A percentile compares a stretch with the other conserved stretches of the same genome.
Evolutionary conservation across 768 basidiomycete genomes (phyloP).

Genomic region (Steccherinum ochraceum): DNA sequence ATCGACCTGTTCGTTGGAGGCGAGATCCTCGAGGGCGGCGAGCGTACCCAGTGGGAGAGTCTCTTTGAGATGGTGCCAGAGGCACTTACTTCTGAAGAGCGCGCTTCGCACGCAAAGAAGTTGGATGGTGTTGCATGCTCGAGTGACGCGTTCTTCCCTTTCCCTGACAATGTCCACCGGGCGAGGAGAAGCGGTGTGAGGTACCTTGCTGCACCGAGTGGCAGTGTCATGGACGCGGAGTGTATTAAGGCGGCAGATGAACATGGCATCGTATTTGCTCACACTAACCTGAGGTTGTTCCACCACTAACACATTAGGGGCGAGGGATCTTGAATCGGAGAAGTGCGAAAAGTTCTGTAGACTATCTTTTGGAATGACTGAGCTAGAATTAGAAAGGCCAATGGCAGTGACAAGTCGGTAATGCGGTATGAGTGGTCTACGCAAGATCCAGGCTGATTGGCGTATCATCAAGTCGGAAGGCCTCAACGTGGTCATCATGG

Average conservation of each 20-base stretch:
- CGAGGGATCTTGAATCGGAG: neutral
- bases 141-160: conserved; percentile 99
- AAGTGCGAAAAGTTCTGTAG: neutral
- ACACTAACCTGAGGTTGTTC: conserved; percentile 85
- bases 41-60: conserved; percentile 86
- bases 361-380: neutral
- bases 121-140: conserved; percentile 88
- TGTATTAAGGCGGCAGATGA: conserved; percentile 97
- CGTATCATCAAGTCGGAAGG: no score
- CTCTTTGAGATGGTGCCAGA: conserved; percentile 71
- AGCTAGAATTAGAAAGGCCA: neutral
- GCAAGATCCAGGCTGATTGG: neutral
- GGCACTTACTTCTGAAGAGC: conserved; percentile 63
- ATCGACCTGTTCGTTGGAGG: conserved; percentile 95
- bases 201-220: conserved; percentile 88
- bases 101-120: conserved; percentile 63
- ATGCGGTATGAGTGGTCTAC: neutral
- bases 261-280: conserved; percentile 84
- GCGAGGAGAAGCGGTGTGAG: conserved; percentile 86
- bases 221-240: conserved; percentile 96
- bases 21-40: conserved; percentile 82
- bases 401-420: neutral
- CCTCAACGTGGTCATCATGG: neutral
- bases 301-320: conserved; percentile 66
- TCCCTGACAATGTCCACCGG: conserved; percentile 96